Conservation (phyloP, 192 early-diverging fungal species). For the Globomyces pollinis-pini region DNA sequence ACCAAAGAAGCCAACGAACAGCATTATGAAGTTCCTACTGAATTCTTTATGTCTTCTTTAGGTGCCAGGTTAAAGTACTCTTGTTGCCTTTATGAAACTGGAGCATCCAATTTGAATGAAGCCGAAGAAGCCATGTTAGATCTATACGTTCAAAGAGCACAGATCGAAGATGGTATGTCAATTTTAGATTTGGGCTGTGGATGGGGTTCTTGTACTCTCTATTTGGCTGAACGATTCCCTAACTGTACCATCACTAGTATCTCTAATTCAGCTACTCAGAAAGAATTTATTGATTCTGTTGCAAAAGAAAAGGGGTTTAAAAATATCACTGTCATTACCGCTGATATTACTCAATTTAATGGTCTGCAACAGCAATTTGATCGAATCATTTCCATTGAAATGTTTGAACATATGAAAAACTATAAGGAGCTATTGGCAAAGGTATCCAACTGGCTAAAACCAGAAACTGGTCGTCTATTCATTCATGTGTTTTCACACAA, state of each 20-base stretch:
- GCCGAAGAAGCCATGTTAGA: slow-evolving; percentile 58
- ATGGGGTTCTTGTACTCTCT: slow-evolving; percentile 54
- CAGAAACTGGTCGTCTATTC: slow-evolving; percentile 51
- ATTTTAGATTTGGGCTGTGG: slow-evolving; percentile 61
- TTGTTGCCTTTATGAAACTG: slow-evolving; percentile 45
- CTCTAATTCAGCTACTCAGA: slow-evolving; percentile 53
- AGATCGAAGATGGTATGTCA: slow-evolving; percentile 43
- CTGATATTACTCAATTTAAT: slow-evolving; percentile 43
- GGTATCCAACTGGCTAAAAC: slow-evolving; percentile 47
- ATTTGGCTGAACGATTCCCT: slow-evolving; percentile 51
- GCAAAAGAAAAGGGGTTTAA: slow-evolving; percentile 32
- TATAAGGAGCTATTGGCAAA: slow-evolving; percentile 58
- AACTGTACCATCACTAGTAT: slow-evolving; percentile 44
- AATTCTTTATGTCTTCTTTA: slow-evolving; percentile 43
- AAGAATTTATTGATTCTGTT: slow-evolving; percentile 35
- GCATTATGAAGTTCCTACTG: slow-evolving; percentile 60
- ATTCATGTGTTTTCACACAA: slow-evolving; percentile 56
- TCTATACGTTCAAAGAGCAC: slow-evolving; percentile 42
- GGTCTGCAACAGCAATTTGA: slow-evolving; percentile 23
- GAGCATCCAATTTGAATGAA: slow-evolving; percentile 16
- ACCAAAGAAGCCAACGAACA: slow-evolving; percentile 65
- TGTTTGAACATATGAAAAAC: slow-evolving; percentile 22
- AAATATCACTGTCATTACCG: slow-evolving; percentile 51
- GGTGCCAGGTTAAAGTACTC: slow-evolving; percentile 56
- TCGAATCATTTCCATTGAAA: slow-evolving; percentile 15